Base-by-base conservation (phyloP, 2,329 filamentous ascomycete genomes). In the Didymella keratinophila region DNA sequence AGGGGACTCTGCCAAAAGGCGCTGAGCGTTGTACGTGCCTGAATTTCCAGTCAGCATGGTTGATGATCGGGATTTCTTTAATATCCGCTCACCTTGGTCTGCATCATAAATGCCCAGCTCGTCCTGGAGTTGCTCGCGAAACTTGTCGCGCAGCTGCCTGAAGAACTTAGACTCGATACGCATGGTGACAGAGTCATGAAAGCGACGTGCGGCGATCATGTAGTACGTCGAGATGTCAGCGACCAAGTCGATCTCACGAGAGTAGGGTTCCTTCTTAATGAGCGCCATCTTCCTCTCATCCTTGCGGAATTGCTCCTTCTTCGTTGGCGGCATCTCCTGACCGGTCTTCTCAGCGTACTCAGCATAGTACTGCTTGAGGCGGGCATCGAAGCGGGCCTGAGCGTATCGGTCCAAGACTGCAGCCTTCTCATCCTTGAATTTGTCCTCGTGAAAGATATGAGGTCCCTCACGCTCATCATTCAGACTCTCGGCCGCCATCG, bases 151-250 rank as follows among this genome's bases (percentile, higher is more conserved):
- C 0, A 77, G 58, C 16, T 61, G 53, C 30, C 69, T 68, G 61
- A 74, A 75, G 32, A 79, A 64, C 41, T 79, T 74, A 0, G 60
- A 70, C n/a, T 77, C 68, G 1, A 81, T 67, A 1, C 77, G 66
- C 64, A 77, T 75, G 25, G 69, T 76, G 5, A 84, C 67, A 0
- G 71, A 70, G 27, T 93, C 89, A 0, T 86, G 81, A 65, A 92
- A 89, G 1, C 89, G 83, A 32, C 82, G 77, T 0, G 86, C 84
- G 0, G 90, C 89, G 4, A 89, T 83, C 45, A 85, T 81, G 69
- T 93, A 93, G 72, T 92, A 93, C 0, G 84, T 88, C 0, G 88
- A 80, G 43, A 91, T 82, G 4, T 86, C 86, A 0, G 87, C 82
- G 0, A 89, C 84, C 0, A 89, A 84, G 9, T 83, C 79, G 0